Conservation (phyloP, 148 eudicot species). For the Beta vulgaris region DNA sequence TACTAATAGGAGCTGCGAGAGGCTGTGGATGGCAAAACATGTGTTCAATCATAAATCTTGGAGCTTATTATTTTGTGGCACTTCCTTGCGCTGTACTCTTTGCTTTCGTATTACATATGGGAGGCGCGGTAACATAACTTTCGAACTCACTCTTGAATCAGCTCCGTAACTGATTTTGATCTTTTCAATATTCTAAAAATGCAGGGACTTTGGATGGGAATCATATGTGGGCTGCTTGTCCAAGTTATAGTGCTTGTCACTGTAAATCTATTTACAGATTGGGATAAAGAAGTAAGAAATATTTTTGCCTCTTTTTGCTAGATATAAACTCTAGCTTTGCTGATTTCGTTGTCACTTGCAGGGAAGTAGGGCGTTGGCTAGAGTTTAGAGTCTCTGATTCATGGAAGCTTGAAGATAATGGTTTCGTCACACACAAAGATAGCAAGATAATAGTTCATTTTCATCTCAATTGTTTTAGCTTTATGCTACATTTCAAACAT, state of each 20-base stretch:
- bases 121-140: conserved; percentile 43
- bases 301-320: not conserved
- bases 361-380: too few species aligned
- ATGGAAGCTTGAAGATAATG: too few species aligned
- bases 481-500: too few species aligned
- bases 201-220: conserved; percentile 73
- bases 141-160: not conserved
- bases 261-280: conserved; percentile 47
- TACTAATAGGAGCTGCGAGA: conserved; percentile 54
- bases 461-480: too few species aligned
- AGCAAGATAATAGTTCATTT: too few species aligned
- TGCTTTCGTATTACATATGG: conserved; percentile 50
- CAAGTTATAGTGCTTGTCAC: conserved; percentile 48
- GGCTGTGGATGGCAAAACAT: conserved; percentile 76
- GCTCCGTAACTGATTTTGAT: not conserved
- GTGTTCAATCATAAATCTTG: conserved; percentile 54
- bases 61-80: conserved; percentile 63
- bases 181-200: not conserved
- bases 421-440: too few species aligned
- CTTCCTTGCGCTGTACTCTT: conserved; percentile 55
- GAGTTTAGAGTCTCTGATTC: too few species aligned
- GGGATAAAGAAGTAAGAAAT: conserved; percentile 48
- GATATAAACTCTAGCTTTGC: too few species aligned
- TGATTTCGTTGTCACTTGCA: too few species aligned
- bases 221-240: conserved; percentile 51